Percentiles rank a stretch among this genome's conserved stretches.
phyloP scores from a whole-genome alignment of 1,139 yeast genomes.

The Geotrichum aggregatum region DNA sequence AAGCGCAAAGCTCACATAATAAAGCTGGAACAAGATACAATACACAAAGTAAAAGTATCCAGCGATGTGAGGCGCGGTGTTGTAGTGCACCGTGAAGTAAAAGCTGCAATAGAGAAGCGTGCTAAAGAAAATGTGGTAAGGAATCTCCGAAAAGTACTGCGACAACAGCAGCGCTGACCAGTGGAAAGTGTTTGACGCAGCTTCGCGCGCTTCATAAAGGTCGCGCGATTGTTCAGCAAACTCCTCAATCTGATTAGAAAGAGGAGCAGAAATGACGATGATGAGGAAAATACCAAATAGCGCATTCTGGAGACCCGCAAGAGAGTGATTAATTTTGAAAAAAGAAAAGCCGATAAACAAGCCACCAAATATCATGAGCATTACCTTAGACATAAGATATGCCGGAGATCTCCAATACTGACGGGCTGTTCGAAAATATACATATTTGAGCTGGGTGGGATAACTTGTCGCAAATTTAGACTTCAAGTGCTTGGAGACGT shows the following conservation, averaged over 20 bases:
- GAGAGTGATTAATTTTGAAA: slow-evolving; percentile 48
- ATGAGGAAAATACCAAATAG: slow-evolving; percentile 52
- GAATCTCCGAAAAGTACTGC: slow-evolving; percentile 52
- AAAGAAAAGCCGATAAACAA: slow-evolving; percentile 54
- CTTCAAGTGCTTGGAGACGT: slow-evolving; percentile 21
- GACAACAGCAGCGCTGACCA: slow-evolving; percentile 55
- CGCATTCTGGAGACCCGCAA: slow-evolving; percentile 51
- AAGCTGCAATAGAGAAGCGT: slow-evolving; percentile 51
- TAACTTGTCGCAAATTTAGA: slow-evolving; percentile 33
- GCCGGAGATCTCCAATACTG: slow-evolving; percentile 44
- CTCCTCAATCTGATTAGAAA: slow-evolving; percentile 56
- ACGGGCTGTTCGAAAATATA: slow-evolving; percentile 37
- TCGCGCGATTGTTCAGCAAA: slow-evolving; percentile 54
- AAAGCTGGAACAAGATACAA: slow-evolving; percentile 53
- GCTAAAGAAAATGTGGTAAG: slow-evolving; percentile 52
- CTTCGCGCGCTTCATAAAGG: slow-evolving; percentile 59
- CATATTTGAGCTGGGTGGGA: slow-evolving; percentile 38
- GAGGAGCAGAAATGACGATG: slow-evolving; percentile 50
- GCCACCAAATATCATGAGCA: slow-evolving; percentile 39
- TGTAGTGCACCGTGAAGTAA: slow-evolving; percentile 55
- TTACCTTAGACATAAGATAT: slow-evolving; percentile 26
- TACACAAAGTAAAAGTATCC: slow-evolving; percentile 54
- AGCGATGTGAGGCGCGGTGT: slow-evolving; percentile 46
- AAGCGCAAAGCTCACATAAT: slow-evolving; percentile 53
- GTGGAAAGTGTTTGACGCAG: slow-evolving; percentile 61